Percentiles rank a stretch among this genome's conserved stretches.
These are phyloP conservation scores for Eucalyptus fibrosa DNA, from an alignment of 345 rosid species.

Conservation along the genomic window DNA sequence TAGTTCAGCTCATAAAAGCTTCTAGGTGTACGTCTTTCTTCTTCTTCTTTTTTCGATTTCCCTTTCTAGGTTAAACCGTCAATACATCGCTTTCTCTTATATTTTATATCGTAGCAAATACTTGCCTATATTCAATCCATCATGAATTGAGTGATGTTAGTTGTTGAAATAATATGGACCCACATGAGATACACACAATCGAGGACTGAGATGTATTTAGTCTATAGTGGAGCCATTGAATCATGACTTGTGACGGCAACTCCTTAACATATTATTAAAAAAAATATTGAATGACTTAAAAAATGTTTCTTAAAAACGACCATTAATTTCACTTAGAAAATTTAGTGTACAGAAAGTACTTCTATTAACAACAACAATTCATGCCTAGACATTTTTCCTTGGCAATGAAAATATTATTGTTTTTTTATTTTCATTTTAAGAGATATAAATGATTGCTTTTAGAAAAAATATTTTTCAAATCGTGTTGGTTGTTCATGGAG, in stretches of 20 bases:
- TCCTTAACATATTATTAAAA: neutral
- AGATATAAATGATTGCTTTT: neutral
- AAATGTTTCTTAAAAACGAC: neutral
- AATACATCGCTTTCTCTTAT: neutral
- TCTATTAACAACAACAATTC: neutral
- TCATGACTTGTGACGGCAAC: neutral
- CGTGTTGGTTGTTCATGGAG: neutral
- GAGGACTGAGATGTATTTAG: neutral
- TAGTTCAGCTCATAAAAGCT: neutral
- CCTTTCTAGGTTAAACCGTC: neutral
- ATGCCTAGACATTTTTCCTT: neutral
- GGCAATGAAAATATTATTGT: neutral
- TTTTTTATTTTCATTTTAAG: neutral
- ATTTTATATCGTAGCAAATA: neutral
- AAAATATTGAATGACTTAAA: neutral
- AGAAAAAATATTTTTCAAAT: neutral
- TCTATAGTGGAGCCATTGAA: neutral
- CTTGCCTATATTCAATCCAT: neutral
- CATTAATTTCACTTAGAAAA: neutral
- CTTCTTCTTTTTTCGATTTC: rapidly evolving
- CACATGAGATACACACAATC: neutral
- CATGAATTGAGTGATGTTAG: neutral
- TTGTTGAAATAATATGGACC: neutral
- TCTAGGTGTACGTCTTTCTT: neutral
- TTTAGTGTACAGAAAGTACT: neutral